These are phyloP conservation scores for Teunomyces cretensis DNA, from an alignment of 805 yeast species.

Conservation along the genomic window DNA sequence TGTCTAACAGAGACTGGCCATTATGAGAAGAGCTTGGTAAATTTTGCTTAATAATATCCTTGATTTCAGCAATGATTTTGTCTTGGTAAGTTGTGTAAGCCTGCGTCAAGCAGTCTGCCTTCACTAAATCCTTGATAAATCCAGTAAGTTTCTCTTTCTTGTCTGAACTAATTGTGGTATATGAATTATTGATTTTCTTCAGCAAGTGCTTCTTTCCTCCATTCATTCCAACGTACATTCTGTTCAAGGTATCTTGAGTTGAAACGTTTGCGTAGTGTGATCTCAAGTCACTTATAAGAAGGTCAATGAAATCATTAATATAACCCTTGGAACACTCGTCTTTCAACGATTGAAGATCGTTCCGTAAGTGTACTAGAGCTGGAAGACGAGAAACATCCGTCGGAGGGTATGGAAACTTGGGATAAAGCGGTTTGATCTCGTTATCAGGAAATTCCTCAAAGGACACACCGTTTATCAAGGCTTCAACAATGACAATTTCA, in stretches of 20 bases:
- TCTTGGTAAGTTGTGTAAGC: slow-evolving; percentile 70
- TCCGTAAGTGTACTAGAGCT: slow-evolving; percentile 51
- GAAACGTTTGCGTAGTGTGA: slow-evolving; percentile 53
- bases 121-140: slow-evolving; percentile 54
- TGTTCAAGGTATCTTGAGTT: slow-evolving; percentile 46
- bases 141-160: slow-evolving; percentile 46
- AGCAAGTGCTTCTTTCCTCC: slow-evolving; percentile 21
- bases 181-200: slow-evolving; percentile 30
- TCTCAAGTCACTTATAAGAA: slow-evolving; percentile 62
- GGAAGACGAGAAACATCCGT: slow-evolving; percentile 45
- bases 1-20: slow-evolving; percentile 16
- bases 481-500: slow-evolving; percentile 56
- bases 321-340: slow-evolving; percentile 71
- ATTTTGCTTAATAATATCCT: slow-evolving; percentile 63
- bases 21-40: slow-evolving; percentile 46
- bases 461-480: slow-evolving; percentile 51
- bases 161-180: slow-evolving; percentile 32
- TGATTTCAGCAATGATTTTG: slow-evolving; percentile 65
- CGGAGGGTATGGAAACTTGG: slow-evolving; percentile 30
- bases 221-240: slow-evolving; percentile 39
- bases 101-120: slow-evolving; percentile 58
- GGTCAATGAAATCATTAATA: slow-evolving; percentile 53
- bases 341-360: slow-evolving; percentile 54
- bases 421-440: slow-evolving; percentile 16
- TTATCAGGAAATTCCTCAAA: slow-evolving; percentile 15